A percentile compares a stretch with the other conserved stretches of the same genome.
These are phyloP conservation scores for Apiospora marii DNA, from an alignment of 2,329 filamentous ascomycete species.

Conservation along the genomic window DNA sequence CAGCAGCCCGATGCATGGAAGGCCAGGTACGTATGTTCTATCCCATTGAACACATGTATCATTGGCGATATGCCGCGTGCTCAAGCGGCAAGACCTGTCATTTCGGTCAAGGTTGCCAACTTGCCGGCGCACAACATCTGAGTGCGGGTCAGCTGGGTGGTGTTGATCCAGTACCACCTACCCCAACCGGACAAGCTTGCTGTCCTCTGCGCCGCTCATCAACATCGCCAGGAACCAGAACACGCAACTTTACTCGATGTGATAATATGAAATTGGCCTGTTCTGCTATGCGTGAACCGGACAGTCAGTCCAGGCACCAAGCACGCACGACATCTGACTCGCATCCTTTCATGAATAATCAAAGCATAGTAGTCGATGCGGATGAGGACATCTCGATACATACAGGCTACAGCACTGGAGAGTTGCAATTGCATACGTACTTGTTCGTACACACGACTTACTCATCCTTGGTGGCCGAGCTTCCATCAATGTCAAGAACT, in stretches of 20 bases:
- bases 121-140: slow-evolving; percentile 16
- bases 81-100: slow-evolving; percentile 20
- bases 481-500: neutral
- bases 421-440: neutral
- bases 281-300: neutral
- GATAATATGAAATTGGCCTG: neutral
- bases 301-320: neutral
- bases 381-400: neutral
- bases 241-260: neutral
- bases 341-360: neutral
- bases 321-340: neutral
- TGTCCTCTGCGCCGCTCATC: neutral
- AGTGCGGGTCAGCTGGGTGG: slow-evolving; percentile 7
- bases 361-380: neutral
- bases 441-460: neutral
- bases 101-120: slow-evolving; percentile 8
- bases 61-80: slow-evolving; percentile 8
- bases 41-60: slow-evolving; percentile 9
- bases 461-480: neutral
- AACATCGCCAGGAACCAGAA: slow-evolving; percentile 1
- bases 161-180: slow-evolving; percentile 8
- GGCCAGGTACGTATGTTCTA: neutral
- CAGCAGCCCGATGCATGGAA: slow-evolving; percentile 12
- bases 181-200: slow-evolving; percentile 7
- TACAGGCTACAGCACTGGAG: neutral